Conservation (phyloP, 495 filamentous ascomycete genomes). For the Annulohypoxylon nitens region DNA sequence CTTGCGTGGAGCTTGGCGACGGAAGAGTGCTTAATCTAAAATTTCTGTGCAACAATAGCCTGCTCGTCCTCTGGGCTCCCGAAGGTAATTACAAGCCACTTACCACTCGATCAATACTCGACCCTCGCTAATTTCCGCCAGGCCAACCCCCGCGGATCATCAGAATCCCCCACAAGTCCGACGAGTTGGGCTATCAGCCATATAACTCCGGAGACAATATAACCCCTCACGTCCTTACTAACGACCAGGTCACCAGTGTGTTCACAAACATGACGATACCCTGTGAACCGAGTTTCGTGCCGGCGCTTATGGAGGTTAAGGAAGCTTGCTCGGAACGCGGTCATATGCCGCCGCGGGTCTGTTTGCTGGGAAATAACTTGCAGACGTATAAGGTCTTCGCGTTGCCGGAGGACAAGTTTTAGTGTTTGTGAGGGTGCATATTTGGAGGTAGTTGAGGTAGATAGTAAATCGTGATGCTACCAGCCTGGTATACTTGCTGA, state of each 20-base stretch:
- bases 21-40: conserved; percentile 63
- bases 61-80: conserved; percentile 60
- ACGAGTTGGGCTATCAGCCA: conserved; percentile 43
- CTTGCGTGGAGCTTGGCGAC: conserved; percentile 56
- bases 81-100: conserved; percentile 48
- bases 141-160: conserved; percentile 44
- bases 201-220: conserved; percentile 35
- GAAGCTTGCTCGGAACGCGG: conserved; percentile 51
- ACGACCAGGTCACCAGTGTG: conserved; percentile 39
- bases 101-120: too few species aligned
- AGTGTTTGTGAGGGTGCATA: not conserved
- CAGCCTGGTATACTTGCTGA: too few species aligned
- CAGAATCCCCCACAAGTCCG: conserved; percentile 48
- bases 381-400: conserved; percentile 59
- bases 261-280: conserved; percentile 49
- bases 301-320: conserved; percentile 63
- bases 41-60: conserved; percentile 58
- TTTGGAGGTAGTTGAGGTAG: not conserved
- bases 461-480: too few species aligned
- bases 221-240: conserved; percentile 44
- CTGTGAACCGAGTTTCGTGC: conserved; percentile 54
- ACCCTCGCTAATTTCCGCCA: conserved; percentile 23
- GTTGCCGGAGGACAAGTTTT: conserved; percentile 50
- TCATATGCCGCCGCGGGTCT: conserved; percentile 57
- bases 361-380: conserved; percentile 60